phyloP scores from a whole-genome alignment of 192 early-diverging fungal genomes.

The Podila epicladia region DNA sequence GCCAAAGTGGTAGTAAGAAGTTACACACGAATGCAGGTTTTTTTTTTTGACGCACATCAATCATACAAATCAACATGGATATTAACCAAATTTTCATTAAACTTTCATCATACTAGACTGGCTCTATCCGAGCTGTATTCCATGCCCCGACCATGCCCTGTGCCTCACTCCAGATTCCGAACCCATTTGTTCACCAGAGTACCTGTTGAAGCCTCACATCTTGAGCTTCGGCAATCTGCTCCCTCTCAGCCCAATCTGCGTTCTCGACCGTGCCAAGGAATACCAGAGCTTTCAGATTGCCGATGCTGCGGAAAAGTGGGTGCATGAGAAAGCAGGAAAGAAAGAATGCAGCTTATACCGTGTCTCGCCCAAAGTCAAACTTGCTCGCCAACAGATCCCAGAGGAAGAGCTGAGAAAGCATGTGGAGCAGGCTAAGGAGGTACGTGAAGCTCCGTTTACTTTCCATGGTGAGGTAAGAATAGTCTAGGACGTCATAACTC shows the following conservation, averaged over 20 bases:
- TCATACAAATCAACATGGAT: no score
- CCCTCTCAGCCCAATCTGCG: slow-evolving; percentile 48
- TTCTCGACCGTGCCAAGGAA: slow-evolving; percentile 53
- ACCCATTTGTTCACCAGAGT: slow-evolving; percentile 44
- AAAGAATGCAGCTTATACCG: slow-evolving; percentile 42
- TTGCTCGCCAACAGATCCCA: slow-evolving; percentile 22
- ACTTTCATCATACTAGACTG: slow-evolving; percentile 12
- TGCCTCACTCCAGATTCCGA: slow-evolving; percentile 29
- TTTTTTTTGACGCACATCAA: background rate
- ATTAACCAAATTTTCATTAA: background rate
- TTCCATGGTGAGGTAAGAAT: no score
- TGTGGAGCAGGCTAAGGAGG: slow-evolving; percentile 21
- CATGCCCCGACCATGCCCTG: slow-evolving; percentile 52
- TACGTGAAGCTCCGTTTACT: background rate
- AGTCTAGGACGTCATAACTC: background rate
- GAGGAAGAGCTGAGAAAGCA: slow-evolving; percentile 35
- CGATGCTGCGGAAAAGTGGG: slow-evolving; percentile 36
- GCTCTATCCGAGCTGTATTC: slow-evolving; percentile 52
- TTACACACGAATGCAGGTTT: background rate
- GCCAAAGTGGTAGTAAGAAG: background rate
- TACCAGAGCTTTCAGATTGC: slow-evolving; percentile 42
- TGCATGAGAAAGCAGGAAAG: slow-evolving; percentile 46
- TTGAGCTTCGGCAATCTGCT: slow-evolving; percentile 52
- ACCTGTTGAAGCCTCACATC: slow-evolving; percentile 37
- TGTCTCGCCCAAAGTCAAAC: slow-evolving; percentile 10